phyloP scores from a whole-genome alignment of 371 early-diverging fungal species.

The Saksenaea vasiformis region DNA sequence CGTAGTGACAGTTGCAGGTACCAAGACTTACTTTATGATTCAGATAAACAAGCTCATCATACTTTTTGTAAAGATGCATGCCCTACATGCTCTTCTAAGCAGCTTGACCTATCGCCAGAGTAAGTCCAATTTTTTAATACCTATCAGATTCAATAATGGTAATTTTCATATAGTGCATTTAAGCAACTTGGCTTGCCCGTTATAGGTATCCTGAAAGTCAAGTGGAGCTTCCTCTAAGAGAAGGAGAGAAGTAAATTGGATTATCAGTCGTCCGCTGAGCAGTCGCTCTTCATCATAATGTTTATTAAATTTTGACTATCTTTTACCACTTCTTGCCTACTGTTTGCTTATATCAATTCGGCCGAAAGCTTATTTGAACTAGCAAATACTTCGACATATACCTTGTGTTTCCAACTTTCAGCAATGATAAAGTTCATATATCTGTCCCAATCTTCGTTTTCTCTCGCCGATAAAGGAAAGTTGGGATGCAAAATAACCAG shows the following conservation, averaged over 20 bases:
- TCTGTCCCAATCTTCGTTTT: too few relatives aligned
- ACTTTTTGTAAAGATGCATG: conserved; percentile 29
- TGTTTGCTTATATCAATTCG: background rate
- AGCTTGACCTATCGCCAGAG: conserved; percentile 40
- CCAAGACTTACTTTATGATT: background rate
- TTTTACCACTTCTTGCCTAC: conserved; percentile 20
- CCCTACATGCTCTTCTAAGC: conserved; percentile 25
- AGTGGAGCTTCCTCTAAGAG: conserved; percentile 28
- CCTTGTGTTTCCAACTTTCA: too few relatives aligned
- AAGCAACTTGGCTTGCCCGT: conserved; percentile 27
- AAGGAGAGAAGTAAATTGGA: background rate
- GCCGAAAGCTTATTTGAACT: too few relatives aligned
- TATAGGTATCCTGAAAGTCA: conserved; percentile 35
- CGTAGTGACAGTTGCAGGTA: conserved; percentile 26
- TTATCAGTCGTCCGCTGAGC: background rate
- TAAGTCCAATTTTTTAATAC: conserved; percentile 11
- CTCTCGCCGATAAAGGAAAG: too few relatives aligned
- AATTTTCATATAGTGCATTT: conserved; percentile 26
- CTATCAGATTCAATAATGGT: background rate
- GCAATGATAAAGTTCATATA: too few relatives aligned
- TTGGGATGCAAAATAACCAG: too few relatives aligned
- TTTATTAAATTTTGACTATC: background rate
- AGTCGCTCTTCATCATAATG: background rate
- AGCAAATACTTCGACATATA: too few relatives aligned
- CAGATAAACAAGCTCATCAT: background rate